Evolutionary conservation across 352 stramenopile species (phyloP).

Genomic region (Pythium grandisporangium): DNA sequence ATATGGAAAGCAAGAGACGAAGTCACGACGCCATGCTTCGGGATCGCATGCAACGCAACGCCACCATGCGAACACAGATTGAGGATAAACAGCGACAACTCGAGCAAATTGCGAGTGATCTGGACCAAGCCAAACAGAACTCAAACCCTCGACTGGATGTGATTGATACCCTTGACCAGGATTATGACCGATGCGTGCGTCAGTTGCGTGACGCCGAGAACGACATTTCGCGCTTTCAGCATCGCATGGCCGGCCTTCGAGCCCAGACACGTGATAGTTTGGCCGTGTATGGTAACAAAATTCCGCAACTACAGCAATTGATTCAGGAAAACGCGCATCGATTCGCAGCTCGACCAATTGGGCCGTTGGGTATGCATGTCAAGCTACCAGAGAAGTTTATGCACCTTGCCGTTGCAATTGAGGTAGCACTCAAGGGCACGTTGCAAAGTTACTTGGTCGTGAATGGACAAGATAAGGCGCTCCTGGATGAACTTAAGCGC

Average conservation of each 20-base stretch:
- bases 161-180: conserved; percentile 49
- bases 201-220: conserved; percentile 47
- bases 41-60: conserved; percentile 45
- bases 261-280: conserved; percentile 52
- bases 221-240: conserved; percentile 32
- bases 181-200: conserved; percentile 40
- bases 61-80: conserved; percentile 45
- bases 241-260: conserved; percentile 33
- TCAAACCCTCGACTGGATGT: conserved; percentile 16
- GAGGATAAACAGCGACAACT: conserved; percentile 39
- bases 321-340: conserved; percentile 62
- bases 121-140: conserved; percentile 22
- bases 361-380: conserved; percentile 59
- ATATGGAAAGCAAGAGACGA: conserved; percentile 41
- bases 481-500: conserved; percentile 68
- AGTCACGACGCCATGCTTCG: conserved; percentile 48
- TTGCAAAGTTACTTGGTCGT: conserved; percentile 73
- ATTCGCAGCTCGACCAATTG: conserved; percentile 60
- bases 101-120: conserved; percentile 22
- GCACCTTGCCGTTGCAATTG: conserved; percentile 60
- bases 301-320: conserved; percentile 61
- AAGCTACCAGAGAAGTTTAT: conserved; percentile 62
- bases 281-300: conserved; percentile 53
- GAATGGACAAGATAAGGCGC: conserved; percentile 63
- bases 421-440: conserved; percentile 63